phyloP scores from a whole-genome alignment of 805 yeast genomes.

The Candida ascalaphidarum region DNA sequence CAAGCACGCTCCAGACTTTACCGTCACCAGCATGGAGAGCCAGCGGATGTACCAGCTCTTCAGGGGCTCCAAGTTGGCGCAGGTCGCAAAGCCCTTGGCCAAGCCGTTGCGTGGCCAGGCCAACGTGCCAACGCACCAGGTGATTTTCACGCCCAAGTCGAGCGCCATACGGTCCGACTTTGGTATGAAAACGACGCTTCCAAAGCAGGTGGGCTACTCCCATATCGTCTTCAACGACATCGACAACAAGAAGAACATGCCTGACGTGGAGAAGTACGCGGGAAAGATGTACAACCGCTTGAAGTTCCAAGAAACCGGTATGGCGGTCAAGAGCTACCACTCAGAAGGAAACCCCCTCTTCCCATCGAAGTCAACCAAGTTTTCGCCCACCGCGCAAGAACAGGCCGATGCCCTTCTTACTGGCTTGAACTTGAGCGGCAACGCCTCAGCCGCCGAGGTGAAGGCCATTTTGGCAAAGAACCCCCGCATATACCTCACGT shows the following conservation, averaged over 20 bases:
- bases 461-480: slow-evolving; percentile 30
- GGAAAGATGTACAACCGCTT: slow-evolving; percentile 52
- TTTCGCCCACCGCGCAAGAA: too few relatives aligned
- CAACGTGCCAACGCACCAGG: slow-evolving; percentile 59
- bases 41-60: slow-evolving; percentile 16
- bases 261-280: slow-evolving; percentile 59
- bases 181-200: slow-evolving; percentile 69
- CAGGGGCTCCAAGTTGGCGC: slow-evolving; percentile 33
- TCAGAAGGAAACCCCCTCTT: slow-evolving; percentile 34
- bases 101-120: slow-evolving; percentile 19
- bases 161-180: slow-evolving; percentile 60
- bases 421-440: slow-evolving; percentile 22
- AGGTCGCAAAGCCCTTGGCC: slow-evolving; percentile 34
- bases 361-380: too few relatives aligned
- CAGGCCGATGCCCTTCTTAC: slow-evolving; percentile 15
- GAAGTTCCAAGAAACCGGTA: slow-evolving; percentile 62
- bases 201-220: slow-evolving; percentile 49
- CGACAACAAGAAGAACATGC: slow-evolving; percentile 59
- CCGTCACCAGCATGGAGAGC: slow-evolving; percentile 8
- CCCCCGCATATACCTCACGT: slow-evolving; percentile 41
- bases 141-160: slow-evolving; percentile 60
- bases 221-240: slow-evolving; percentile 57
- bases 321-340: slow-evolving; percentile 33
- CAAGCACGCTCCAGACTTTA: too few relatives aligned
- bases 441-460: slow-evolving; percentile 19